Base-by-base conservation (phyloP, 768 basidiomycete genomes). In the Myochromella boudieri region DNA sequence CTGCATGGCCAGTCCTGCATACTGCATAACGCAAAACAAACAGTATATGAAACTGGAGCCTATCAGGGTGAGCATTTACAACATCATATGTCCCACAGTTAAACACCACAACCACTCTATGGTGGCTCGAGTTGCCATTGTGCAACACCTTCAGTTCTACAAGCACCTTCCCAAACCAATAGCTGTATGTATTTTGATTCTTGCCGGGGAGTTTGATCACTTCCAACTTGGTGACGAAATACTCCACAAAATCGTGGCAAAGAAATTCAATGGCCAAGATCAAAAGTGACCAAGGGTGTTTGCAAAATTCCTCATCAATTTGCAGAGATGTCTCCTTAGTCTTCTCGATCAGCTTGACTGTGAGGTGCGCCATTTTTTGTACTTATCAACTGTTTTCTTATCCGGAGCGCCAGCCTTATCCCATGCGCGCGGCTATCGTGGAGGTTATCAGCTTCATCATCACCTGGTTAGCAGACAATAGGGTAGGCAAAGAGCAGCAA, bases 141-240 rank as follows among this genome's bases (percentile, higher is more conserved):
- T 95, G 67, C 94, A 97, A 60, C 83, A 81, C 38, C 71, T 99
- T 11, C 93, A 95, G 50, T 95, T 95, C 65, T 91, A 85, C 54
- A 95, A 99, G 56, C 95, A 98, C 60, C 79, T 97, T 17, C 82
- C 91, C 0, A 95, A 97, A 59, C 85, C 88, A 1, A 88, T 97
- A 83, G 95, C 97, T 0, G 95, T 97, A 55, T 84, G 89, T 37
- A 75, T 98, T 20, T 76, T 82, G 26, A 70, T 85, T 39, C 77
- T 97, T 12, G 80, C 86, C 6, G 85, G 84, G 47, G 87, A 95
- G 44, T 97, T 87, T 58, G 95, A 97, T 64, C 82, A 92, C 49
- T 72, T 83, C 1, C 92, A 95, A 61, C 76, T 97, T 4, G 89
- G 87, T 0, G 95, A 97, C 56, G 94, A 97, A 57, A 76, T 98